Evolutionary conservation across 2,329 filamentous ascomycete species (phyloP), one percentile per base, ranked within the genome.

Genomic region (Thelonectria discophora): DNA sequence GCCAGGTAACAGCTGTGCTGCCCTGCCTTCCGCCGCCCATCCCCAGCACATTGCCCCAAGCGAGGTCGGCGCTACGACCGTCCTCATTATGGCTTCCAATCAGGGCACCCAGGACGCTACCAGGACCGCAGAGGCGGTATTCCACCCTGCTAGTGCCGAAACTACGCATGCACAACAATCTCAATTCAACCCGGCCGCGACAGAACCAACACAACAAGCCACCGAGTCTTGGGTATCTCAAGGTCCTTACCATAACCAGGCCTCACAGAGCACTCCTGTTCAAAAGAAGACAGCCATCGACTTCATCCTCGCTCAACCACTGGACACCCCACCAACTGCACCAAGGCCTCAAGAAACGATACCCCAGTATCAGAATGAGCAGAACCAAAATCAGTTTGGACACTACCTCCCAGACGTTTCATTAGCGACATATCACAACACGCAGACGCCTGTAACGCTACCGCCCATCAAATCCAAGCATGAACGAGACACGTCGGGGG

Each of bases 61-160:
- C 47, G 43, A 51, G 27, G 18, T 37, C 49, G 46, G 54, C 47
- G 52, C 34, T 24, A 52, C 47, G 32, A 39, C 47, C 40, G 48
- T 43, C 34, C 51, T 30, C 53, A 48, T 39, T 27, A 61, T 61
- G 58, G 48, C 51, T 21, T 45, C 48, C 53, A 56, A 56, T 20
- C 58, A 54, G 17, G 32, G 37, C 49, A 13, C 51, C 43, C 32
- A 52, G 7, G 48, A 47, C 21, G 58, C 48, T 47, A 34, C 57
- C 45, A 51, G 54, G 53, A 53, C 53, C 48, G 39, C 48, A 53
- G 53, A 56, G 34, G 58, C 53, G 37, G 58, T 61, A 21, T 49
- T 49, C 42, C 32, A 37, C 43, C 58, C 34, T 56, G 24, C 58
- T 49, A 56, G 52, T 39, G 52, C 42, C 32, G 17, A 20, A 48